Base-by-base conservation (phyloP, 1,139 yeast species). In the Suhomyces panamericanus region DNA sequence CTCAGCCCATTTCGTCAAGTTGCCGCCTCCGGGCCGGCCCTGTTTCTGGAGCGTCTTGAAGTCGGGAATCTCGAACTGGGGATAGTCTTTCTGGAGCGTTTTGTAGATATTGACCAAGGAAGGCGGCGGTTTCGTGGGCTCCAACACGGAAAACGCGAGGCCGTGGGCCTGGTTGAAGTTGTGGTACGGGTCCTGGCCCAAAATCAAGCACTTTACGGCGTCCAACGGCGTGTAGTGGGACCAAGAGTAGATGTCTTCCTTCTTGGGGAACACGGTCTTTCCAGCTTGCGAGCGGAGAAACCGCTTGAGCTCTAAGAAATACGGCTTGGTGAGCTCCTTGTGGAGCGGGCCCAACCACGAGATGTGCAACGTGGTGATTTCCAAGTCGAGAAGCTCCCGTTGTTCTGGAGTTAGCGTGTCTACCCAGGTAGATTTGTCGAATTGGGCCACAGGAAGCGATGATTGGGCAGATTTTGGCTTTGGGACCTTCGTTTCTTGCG, bases 181-280 rank as follows among this genome's bases (percentile, higher is more conserved):
- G 63, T 95, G 99, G 61, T 93, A 93, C 0, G 99, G 99, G 62
- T 93, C 99, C 63, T 93, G 99, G 1, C 99, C 99, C 37, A 95
- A 70, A 14, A 95, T 75, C 3, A 93, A 77, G 29, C 95, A 95
- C 58, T 82, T 84, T 27, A 91, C 86, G 1, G 77, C 64, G 6
- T 81, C 73, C 30, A 93, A 70, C 0, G 97, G 96, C 0, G 98
- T 89, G 29, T 84, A 73, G 38, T 90, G 79, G 2, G 96, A 85
- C 98, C 99, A 93, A 0, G 97, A 87, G 62, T 93, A 93, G n/a
- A 93, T 81, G 49, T 87, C 86, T 14, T 75, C 59, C 20, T 70
- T 63, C 0, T 93, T 91, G 1, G 99, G 99, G 64, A 88, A 93
- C 0, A 91, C 73, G 1, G 74, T 70, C 48, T 77, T 75, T 14